phyloP scores from a whole-genome alignment of 108 stramenopile species.

The Nitzschia inconspicua region DNA sequence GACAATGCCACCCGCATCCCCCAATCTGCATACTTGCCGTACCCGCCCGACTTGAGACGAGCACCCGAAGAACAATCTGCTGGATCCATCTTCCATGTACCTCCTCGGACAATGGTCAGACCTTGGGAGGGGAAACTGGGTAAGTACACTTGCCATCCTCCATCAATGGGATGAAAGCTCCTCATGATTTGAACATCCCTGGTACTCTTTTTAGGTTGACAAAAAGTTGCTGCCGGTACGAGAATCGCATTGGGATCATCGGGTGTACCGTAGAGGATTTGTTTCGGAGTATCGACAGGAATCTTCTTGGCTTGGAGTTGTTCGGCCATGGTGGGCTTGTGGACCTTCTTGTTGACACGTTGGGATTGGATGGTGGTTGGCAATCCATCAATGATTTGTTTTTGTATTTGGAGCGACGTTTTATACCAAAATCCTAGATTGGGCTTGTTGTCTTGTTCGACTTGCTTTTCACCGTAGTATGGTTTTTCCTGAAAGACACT shows the following conservation, averaged over 20 bases:
- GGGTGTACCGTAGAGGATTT: too few relatives aligned
- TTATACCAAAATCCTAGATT: conserved; percentile 14
- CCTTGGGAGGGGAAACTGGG: conserved; percentile 2
- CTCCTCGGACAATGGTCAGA: not conserved
- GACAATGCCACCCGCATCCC: conserved; percentile 7
- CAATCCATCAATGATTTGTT: not conserved
- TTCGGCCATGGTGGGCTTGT: not conserved
- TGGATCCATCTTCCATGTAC: conserved; percentile 2
- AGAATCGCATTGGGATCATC: not conserved
- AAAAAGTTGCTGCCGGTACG: too few relatives aligned
- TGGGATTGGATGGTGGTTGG: not conserved
- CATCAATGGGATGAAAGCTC: not conserved
- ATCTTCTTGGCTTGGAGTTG: not conserved
- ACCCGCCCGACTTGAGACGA: not conserved
- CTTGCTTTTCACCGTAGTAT: not conserved
- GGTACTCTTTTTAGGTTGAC: not conserved
- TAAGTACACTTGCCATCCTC: conserved; percentile 12
- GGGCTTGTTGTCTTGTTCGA: not conserved
- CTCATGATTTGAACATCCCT: conserved; percentile 17
- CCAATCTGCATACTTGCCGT: conserved; percentile 8
- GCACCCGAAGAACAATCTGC: not conserved
- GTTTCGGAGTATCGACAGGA: too few relatives aligned
- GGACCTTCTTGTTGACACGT: not conserved
- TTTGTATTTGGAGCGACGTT: conserved; percentile 4
- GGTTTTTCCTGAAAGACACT: conserved; percentile 4